A percentile compares a stretch with the other conserved stretches of the same genome.
phyloP scores from a whole-genome alignment of 2,329 filamentous ascomycete genomes.

The Paecilomyces dactylethromorphus region DNA sequence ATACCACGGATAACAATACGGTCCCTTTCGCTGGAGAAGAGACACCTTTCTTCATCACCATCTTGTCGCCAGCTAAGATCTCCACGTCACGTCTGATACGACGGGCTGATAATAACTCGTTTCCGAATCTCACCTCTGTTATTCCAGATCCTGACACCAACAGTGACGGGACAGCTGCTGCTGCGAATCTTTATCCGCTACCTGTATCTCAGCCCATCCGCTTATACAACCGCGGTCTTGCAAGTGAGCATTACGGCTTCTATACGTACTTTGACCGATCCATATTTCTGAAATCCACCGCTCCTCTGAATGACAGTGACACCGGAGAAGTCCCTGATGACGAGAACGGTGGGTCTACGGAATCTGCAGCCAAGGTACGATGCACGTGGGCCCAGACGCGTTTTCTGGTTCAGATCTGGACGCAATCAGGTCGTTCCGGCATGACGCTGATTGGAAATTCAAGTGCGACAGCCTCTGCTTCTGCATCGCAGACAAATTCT shows the following conservation, averaged over 20 bases:
- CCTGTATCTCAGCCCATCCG: slow-evolving; percentile 68
- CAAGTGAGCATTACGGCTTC: slow-evolving; percentile 86
- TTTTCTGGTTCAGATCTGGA: slow-evolving; percentile 59
- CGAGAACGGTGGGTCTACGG: slow-evolving; percentile 43
- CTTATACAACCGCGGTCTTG: slow-evolving; percentile 73
- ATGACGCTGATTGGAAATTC: slow-evolving; percentile 17
- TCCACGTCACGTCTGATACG: slow-evolving; percentile 35
- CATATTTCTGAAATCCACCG: slow-evolving; percentile 66
- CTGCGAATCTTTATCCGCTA: slow-evolving; percentile 65
- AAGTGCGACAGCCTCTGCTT: slow-evolving; percentile 3
- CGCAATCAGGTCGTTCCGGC: slow-evolving; percentile 34
- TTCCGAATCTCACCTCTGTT: slow-evolving; percentile 43
- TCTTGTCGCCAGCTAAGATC: slow-evolving; percentile 44
- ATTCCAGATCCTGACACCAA: slow-evolving; percentile 60
- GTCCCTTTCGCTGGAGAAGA: slow-evolving; percentile 73
- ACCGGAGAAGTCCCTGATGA: slow-evolving; percentile 39
- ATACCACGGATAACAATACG: slow-evolving; percentile 71
- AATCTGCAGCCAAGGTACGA: slow-evolving; percentile 39
- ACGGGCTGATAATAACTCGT: slow-evolving; percentile 22
- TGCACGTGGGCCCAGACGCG: slow-evolving; percentile 58
- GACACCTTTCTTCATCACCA: slow-evolving; percentile 81
- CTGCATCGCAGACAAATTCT: slow-evolving; percentile 11
- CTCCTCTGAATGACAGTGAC: slow-evolving; percentile 37
- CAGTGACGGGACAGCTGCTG: slow-evolving; percentile 63
- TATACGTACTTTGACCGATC: slow-evolving; percentile 87